Evolutionary conservation across 2,329 filamentous ascomycete genomes (phyloP).

Genomic region (Talaromyces sp.): DNA sequence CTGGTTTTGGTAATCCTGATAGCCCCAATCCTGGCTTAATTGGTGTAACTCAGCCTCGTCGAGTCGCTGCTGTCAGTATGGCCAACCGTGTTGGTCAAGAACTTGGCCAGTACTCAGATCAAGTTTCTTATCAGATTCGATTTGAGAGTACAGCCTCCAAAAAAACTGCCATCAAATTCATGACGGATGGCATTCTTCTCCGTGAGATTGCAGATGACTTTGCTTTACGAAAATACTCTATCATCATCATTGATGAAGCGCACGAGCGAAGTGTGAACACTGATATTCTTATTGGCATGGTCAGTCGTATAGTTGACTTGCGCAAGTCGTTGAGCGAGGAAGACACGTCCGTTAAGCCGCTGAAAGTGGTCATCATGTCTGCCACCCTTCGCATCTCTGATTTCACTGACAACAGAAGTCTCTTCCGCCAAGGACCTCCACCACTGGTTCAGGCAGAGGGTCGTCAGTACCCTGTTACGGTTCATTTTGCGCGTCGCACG

Average conservation of each 20-base stretch:
- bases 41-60: constrained; percentile 88
- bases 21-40: constrained; percentile 89
- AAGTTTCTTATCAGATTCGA: constrained; percentile 90
- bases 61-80: constrained; percentile 96
- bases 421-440: constrained; percentile 74
- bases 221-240: constrained; percentile 83
- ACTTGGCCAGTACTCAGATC: constrained; percentile 72
- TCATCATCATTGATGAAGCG: constrained; percentile 92
- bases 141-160: constrained; percentile 83
- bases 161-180: constrained; percentile 93
- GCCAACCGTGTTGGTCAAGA: constrained; percentile 88
- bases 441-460: constrained; percentile 89
- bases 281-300: constrained; percentile 95
- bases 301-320: constrained; percentile 87
- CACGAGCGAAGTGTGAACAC: constrained; percentile 98
- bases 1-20: constrained; percentile 78
- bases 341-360: constrained; percentile 69
- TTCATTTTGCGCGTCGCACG: constrained; percentile 84
- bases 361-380: constrained; percentile 98
- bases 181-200: constrained; percentile 96
- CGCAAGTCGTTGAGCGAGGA: constrained; percentile 74
- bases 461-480: constrained; percentile 84
- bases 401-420: constrained; percentile 77
- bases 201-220: constrained; percentile 91
- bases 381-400: constrained; percentile 90